Base-by-base conservation (phyloP, 129 eudicot genomes). In the Sambucus nigra region DNA sequence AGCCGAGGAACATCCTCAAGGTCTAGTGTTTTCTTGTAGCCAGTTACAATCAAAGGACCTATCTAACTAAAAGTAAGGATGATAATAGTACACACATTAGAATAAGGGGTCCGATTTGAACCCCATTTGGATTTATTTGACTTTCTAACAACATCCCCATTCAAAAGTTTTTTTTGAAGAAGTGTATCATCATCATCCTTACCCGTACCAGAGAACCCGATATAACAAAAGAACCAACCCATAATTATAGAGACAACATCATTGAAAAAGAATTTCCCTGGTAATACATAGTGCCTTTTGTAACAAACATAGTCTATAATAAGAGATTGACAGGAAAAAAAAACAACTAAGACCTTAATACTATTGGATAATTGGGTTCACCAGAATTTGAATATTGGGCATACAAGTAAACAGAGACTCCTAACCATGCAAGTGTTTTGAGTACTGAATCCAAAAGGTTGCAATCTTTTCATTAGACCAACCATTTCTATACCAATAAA, bases 1-100 rank as follows among this genome's bases (percentile, higher is more conserved):
- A 77, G 76, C 29, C 69, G 79, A 64, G 84, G 84, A 44, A 77
- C 76, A 66, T 77, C 84, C 69, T 72, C 79, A 28, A 67, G 69
- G 64, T 72, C 72, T 66, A 77, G 61, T 1, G 67, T 55, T 46
- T 64, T 77, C 45, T 64, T 73, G 61, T 67, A 32, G 22, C 84
- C 84, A 25, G 47, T 53, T 17, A 72, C 24, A 16, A 77, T 44
- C 25, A 77, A 53, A 49, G 84, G 75, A 7, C 73, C 24, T 47
- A 73, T 65, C 84, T 79, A 77, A 17, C 79, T 57, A 73, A 77
- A 77, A 20, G 76, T 58, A 25, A 73, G 47, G 25, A 45, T 60
- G 22, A 79, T 68, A 25, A 59, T 23, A 5, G 73, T 21, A 14
- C 73, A 57, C 26, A 76, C 79, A 46, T 33, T 68, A 2, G 69